Base-by-base conservation (phyloP, 169 alveolate genomes). In the Prorocentrum cordatum region DNA sequence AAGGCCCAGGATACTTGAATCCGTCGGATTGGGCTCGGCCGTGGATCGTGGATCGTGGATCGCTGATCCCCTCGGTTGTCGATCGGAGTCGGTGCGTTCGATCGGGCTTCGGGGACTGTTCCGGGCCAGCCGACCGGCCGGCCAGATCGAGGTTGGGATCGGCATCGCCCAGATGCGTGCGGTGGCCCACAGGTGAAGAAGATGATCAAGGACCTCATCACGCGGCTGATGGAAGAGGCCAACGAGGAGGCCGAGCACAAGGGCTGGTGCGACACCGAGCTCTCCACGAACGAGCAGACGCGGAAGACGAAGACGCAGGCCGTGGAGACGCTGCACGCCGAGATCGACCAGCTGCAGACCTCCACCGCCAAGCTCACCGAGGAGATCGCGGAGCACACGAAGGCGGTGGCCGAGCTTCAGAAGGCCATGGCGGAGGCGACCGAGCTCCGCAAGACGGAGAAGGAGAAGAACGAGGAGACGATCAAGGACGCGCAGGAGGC, bases 211-310 rank as follows among this genome's bases (percentile, higher is more conserved):
- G 82, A 38, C 38, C 39, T 70, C 26, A 32, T 70, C 61, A 38
- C 12, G 38, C n/a, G 39, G 45, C 54, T 66, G 54, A 16, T 20
- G 77, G 39, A 39, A 26, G 61, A 70, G 62, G 82, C 82, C 16
- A 39, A 35, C 38, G 82, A 33, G 18, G 82, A 70, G 39, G 62
- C 62, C 20, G 31, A 36, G 62, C 50, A 70, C 61, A 70, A 70
- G 82, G 82, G 64, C 26, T 70, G 82, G 82, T 70, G 82, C 82
- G 82, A 39, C 54, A 39, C 58, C 3, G 82, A 70, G 82, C n/a
- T 70, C 50, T 12, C 59, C 7, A 36, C 61, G 39, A 70, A 70
- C 62, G 54, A 70, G 33, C 36, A 22, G 36, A 70, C 82, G 24
- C 10, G 82, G 20, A 62, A 24, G 42, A 29, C 5, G 38, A 62